Evolutionary conservation across 2,329 filamentous ascomycete genomes (phyloP), one percentile per base, ranked within the genome.

Genomic region (Aspergillus sp.): DNA sequence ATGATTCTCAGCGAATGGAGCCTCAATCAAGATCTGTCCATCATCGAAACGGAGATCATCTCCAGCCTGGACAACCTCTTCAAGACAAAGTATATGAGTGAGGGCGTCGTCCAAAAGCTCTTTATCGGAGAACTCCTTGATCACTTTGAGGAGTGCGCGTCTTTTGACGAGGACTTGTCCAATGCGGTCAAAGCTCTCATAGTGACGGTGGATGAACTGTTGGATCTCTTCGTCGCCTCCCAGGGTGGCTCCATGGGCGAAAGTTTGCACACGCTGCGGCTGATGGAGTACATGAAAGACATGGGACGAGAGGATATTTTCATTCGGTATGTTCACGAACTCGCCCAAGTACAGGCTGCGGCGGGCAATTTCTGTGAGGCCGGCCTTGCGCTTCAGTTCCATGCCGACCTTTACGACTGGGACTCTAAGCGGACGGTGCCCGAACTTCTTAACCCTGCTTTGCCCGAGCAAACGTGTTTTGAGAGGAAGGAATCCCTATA

Each of bases 1-100:
- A 99, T 99, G 95, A 96, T 99, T 69, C 88, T 98, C 66, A 96
- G 93, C 77, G 95, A 99, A 76, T 99, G 95, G 95, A 93, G 92
- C 16, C 78, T 99, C 64, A 97, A 92, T 72, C 91, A 96, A 72
- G 94, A 98, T 72, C 79, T 99, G 52, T 90, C 90, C 2, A 87
- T 95, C 52, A 90, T 99, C 54, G 93, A 98, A 75, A 95, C 92
- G 2, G 95, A 97, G 75, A 93, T 98, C 81, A 96, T 99, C 67
- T 94, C 97, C 69, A 96, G 91, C 65, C 79, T 99, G 56, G 95
- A 99, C 72, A 82, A 85, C 24, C 86, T 96, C 55, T 97, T 97
- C 82, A 96, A 97, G 77, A 86, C 89, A 7, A 95, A 93, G 77
- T 87, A 89, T 6, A 82, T 96, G 70, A 96, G 90, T 0, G 94